Percentiles rank a stretch among this genome's conserved stretches.
These are phyloP conservation scores for Sicyos edulis DNA, from an alignment of 306 rosid species.

Conservation along the genomic window DNA sequence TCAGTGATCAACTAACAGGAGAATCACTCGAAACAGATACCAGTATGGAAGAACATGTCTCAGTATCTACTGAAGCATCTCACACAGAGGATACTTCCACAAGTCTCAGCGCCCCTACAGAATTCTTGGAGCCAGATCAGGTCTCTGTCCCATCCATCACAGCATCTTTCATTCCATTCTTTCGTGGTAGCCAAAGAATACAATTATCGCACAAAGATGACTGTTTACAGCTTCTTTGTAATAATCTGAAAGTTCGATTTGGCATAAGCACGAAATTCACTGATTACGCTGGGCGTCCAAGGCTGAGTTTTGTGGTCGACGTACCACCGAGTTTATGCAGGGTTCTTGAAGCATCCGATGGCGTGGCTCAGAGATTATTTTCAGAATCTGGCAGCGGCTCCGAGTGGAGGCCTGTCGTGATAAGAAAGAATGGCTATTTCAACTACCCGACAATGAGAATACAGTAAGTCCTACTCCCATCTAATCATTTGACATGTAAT, in stretches of 20 bases:
- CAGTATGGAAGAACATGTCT: constrained; percentile 32
- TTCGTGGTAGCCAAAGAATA: constrained; percentile 57
- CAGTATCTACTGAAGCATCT: constrained; percentile 32
- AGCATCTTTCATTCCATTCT: constrained; percentile 44
- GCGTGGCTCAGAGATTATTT: constrained; percentile 42
- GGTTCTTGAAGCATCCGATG: constrained; percentile 76
- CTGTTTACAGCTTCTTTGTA: constrained; percentile 57
- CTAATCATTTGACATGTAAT: not conserved
- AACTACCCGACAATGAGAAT: constrained; percentile 76
- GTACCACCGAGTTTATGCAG: constrained; percentile 54
- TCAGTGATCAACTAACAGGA: constrained; percentile 31
- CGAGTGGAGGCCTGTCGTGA: constrained; percentile 73
- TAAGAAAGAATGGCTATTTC: constrained; percentile 56
- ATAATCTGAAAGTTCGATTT: constrained; percentile 67
- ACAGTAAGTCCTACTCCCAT: constrained; percentile 59
- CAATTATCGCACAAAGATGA: constrained; percentile 54
- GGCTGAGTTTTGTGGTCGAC: constrained; percentile 59
- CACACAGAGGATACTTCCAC: constrained; percentile 33
- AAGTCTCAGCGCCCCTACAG: constrained; percentile 24
- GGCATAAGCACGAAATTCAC: constrained; percentile 64
- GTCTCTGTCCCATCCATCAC: constrained; percentile 49
- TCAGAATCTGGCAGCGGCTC: constrained; percentile 58
- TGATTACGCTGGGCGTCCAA: constrained; percentile 69
- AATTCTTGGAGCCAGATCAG: constrained; percentile 47
- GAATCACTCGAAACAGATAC: constrained; percentile 34